Evolutionary conservation across 2,329 filamentous ascomycete species (phyloP).

Genomic region (Thielaviopsis cerberus): DNA sequence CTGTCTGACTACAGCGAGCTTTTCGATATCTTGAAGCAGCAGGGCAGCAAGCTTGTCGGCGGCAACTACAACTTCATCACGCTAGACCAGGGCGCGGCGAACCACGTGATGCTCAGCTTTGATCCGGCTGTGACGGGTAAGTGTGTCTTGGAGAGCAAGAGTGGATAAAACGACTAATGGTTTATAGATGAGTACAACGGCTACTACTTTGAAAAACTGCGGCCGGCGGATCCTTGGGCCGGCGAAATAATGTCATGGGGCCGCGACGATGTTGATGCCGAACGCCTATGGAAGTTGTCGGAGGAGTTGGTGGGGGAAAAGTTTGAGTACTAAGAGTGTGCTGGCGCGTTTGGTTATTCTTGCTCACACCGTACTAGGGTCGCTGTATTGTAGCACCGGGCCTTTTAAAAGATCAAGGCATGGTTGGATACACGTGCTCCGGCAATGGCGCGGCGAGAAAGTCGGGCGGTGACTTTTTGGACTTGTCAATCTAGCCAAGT

Average conservation of each 20-base stretch:
- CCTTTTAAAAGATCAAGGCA: too few species aligned
- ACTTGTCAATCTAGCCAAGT: slow-evolving; percentile 4
- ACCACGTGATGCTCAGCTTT: neutral
- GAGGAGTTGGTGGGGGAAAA: slow-evolving; percentile 10
- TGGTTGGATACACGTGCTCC: slow-evolving; percentile 5
- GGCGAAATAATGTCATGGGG: slow-evolving; percentile 5
- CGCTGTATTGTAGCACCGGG: too few species aligned
- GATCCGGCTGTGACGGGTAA: neutral
- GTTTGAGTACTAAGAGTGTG: neutral
- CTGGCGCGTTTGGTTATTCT: too few species aligned
- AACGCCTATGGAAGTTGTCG: slow-evolving; percentile 13
- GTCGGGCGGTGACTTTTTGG: slow-evolving; percentile 8
- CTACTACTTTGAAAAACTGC: neutral
- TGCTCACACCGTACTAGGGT: too few species aligned
- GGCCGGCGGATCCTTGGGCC: neutral
- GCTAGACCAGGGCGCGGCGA: slow-evolving; percentile 2
- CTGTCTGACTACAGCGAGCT: neutral
- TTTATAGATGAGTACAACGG: neutral
- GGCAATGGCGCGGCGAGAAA: slow-evolving; percentile 6
- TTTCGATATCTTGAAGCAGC: neutral
- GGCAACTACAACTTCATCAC: neutral
- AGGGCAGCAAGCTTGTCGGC: neutral
- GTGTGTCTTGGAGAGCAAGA: neutral
- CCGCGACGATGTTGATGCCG: slow-evolving; percentile 8
- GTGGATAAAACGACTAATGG: neutral